phyloP scores from a whole-genome alignment of 2,329 filamentous ascomycete genomes.

The Monosporascus sp. region DNA sequence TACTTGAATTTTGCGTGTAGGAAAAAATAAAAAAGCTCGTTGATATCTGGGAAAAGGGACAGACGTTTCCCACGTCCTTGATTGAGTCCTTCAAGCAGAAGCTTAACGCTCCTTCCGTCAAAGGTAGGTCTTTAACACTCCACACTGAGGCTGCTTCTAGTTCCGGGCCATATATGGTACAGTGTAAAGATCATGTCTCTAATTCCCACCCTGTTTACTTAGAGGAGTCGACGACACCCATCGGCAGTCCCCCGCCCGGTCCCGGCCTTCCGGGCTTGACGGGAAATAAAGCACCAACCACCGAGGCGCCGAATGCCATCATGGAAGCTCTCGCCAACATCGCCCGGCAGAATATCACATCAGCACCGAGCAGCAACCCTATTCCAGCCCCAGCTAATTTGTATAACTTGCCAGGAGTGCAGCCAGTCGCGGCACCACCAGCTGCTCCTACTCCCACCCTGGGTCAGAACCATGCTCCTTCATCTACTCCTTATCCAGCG shows the following conservation, averaged over 20 bases:
- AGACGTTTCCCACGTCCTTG: conserved; percentile 79
- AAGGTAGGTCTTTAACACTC: conserved; percentile 52
- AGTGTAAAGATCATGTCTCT: conserved; percentile 25
- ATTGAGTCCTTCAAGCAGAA: conserved; percentile 79
- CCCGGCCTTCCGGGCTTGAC: conserved; percentile 31
- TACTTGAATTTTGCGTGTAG: conserved; percentile 53
- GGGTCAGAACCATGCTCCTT: conserved; percentile 6
- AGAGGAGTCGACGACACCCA: conserved; percentile 69
- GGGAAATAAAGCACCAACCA: conserved; percentile 25
- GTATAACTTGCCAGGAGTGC: conserved; percentile 19
- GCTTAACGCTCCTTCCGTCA: conserved; percentile 53
- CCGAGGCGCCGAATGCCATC: conserved; percentile 54
- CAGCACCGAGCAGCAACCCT: conserved; percentile 35
- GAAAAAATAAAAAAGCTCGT: conserved; percentile 94
- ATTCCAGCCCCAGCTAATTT: conserved; percentile 32
- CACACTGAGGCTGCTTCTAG: background rate
- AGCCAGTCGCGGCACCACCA: conserved; percentile 16
- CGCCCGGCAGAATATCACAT: conserved; percentile 63
- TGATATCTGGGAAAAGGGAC: conserved; percentile 96
- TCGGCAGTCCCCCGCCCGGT: conserved; percentile 51
- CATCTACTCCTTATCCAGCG: conserved; percentile 33
- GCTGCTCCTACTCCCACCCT: conserved; percentile 30
- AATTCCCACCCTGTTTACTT: conserved; percentile 30
- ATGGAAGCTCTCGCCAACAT: conserved; percentile 76
- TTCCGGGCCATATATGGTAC: conserved; percentile 3